A percentile compares a stretch with the other conserved stretches of the same genome.
Evolutionary conservation across 1,139 yeast genomes (phyloP).

Genomic region (Debaryomycetaceae sp.): DNA sequence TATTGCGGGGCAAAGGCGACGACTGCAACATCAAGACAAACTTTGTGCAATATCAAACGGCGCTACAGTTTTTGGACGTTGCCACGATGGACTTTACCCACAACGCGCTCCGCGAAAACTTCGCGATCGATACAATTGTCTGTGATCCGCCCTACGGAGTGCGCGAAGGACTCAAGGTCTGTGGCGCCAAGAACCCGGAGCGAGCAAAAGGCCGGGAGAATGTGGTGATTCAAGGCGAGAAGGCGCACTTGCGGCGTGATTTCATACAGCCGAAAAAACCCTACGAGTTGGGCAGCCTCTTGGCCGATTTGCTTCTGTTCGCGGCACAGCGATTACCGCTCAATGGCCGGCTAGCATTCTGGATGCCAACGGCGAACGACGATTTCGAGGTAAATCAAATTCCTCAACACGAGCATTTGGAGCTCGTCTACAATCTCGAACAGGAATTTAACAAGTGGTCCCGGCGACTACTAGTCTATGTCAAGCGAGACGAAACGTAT

Average conservation of each 20-base stretch:
- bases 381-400: conserved; percentile 64
- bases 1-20: conserved; percentile 62
- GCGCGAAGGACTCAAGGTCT: conserved; percentile 86
- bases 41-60: conserved; percentile 63
- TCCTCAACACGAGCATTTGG: conserved; percentile 69
- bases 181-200: conserved; percentile 66
- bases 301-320: conserved; percentile 68
- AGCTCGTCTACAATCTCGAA: conserved; percentile 62
- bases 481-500: conserved; percentile 48
- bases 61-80: conserved; percentile 55
- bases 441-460: conserved; percentile 94
- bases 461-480: conserved; percentile 71
- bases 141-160: conserved; percentile 99
- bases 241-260: conserved; percentile 68
- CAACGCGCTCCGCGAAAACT: conserved; percentile 57
- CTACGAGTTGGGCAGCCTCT: conserved; percentile 62
- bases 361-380: conserved; percentile 98
- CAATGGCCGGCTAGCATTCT: conserved; percentile 76
- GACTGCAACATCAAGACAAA: conserved; percentile 45
- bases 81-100: conserved; percentile 93
- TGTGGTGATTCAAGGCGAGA: conserved; percentile 62
- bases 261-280: conserved; percentile 92
- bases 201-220: conserved; percentile 56
- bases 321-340: conserved; percentile 62
- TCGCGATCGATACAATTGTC: conserved; percentile 67